These are phyloP conservation scores for Mangifera indica DNA, from an alignment of 345 rosid genomes.

Conservation along the genomic window DNA sequence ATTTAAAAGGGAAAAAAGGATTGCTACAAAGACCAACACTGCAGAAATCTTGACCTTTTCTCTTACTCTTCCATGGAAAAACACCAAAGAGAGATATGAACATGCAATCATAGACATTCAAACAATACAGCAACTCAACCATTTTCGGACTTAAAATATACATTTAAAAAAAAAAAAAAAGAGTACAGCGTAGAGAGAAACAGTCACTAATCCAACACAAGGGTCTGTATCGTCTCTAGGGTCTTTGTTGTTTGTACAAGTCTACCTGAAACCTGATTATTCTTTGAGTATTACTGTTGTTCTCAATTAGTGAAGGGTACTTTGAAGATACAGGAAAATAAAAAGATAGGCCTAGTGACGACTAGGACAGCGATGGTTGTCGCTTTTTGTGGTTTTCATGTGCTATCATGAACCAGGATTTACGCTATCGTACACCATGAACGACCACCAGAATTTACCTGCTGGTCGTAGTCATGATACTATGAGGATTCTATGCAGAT, in stretches of 20 bases:
- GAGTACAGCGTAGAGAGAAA: not conserved
- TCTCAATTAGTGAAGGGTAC: slow-evolving; percentile 27
- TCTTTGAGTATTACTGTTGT: slow-evolving; percentile 18
- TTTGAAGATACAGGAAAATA: slow-evolving; percentile 17
- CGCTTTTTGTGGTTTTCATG: slow-evolving; percentile 14
- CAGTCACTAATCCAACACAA: slow-evolving; percentile 19
- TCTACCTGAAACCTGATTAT: slow-evolving; percentile 22
- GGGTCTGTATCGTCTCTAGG: slow-evolving; percentile 36
- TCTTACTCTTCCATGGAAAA: not conserved
- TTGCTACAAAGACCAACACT: slow-evolving; percentile 25
- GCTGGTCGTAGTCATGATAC: slow-evolving; percentile 22
- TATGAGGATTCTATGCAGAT: slow-evolving; percentile 7
- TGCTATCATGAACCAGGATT: slow-evolving; percentile 21
- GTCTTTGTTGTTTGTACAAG: slow-evolving; percentile 33
- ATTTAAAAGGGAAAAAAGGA: slow-evolving; percentile 9
- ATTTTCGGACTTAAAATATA: slow-evolving; percentile 1
- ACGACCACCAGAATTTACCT: slow-evolving; percentile 16
- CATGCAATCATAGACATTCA: not conserved
- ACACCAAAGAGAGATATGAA: slow-evolving; percentile 5
- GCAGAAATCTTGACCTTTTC: slow-evolving; percentile 17
- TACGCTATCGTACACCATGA: not conserved
- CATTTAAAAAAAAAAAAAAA: slow-evolving; percentile 11
- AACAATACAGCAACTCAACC: slow-evolving; percentile 3
- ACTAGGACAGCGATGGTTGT: slow-evolving; percentile 30
- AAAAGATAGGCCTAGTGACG: slow-evolving; percentile 13